Conservation (phyloP, 164 flowering plant genomes). For the Euptelea pleiosperma region DNA sequence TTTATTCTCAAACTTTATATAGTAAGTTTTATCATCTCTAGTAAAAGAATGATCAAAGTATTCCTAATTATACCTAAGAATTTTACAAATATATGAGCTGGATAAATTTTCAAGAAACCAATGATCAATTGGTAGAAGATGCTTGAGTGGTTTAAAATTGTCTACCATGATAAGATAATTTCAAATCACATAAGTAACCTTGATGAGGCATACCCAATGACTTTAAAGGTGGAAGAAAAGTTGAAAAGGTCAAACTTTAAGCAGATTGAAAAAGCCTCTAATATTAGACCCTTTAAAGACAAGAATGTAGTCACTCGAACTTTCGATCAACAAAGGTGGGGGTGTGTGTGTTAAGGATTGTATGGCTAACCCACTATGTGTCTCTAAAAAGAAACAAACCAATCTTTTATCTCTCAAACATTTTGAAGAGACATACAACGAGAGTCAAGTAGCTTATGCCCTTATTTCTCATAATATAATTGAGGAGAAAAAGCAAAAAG, state of each 20-base stretch:
- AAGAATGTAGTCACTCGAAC: not conserved
- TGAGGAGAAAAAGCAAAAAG: not conserved
- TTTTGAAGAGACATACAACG: no score
- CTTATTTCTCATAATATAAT: no score
- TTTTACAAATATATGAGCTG: no score
- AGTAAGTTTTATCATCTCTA: conserved; percentile 8
- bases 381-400: not conserved
- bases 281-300: no score
- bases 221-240: conserved; percentile 5
- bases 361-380: conserved; percentile 3
- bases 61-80: no score
- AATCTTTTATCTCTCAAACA: no score
- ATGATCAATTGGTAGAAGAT: conserved; percentile 4
- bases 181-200: not conserved
- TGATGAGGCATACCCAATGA: not conserved
- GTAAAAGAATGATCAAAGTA: no score
- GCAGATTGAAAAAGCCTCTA: not conserved
- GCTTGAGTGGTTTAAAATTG: conserved; percentile 6
- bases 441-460: no score
- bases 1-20: conserved; percentile 2
- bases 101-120: no score
- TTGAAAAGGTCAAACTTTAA: not conserved
- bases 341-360: no score
- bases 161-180: not conserved
- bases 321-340: no score